Base-by-base conservation (phyloP, 2,329 filamentous ascomycete genomes). In the Samsoniella hepiali region DNA sequence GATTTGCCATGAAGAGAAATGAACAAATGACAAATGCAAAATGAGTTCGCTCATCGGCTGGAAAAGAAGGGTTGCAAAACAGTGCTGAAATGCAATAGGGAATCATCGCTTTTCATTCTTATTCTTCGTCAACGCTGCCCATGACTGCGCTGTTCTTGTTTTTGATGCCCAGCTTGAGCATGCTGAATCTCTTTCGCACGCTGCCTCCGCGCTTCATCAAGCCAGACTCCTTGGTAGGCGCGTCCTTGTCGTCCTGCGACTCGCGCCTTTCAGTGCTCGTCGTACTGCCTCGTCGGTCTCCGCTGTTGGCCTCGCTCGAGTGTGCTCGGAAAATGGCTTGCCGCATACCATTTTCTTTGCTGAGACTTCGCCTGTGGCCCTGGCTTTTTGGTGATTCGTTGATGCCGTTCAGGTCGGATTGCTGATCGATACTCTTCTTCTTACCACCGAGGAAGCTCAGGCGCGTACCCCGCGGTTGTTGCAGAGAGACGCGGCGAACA, bases 131-230 rank as follows among this genome's bases (percentile, higher is more conserved):
- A 66, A 86, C 72, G 67, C 82, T 82, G 60, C 78, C 79, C 83
- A 85, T 85, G 65, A 77, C 71, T 34, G 75, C 79, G 65, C 74
- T 80, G 56, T 74, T 78, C 73, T 86, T 88, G 71, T 79, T 79
- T 77, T 90, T 91, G 73, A 87, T 88, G 36, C 89, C 88, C 58
- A 93, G 81, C 73, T 89, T 91, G 71, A 96, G 80, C 70, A 93
- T 80, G 73, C 91, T 95, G 68, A 96, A 81, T 71, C 92, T 79
- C 78, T 92, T 94, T 76, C 88, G 87, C 68, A 96, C 84, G 64
- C 87, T 89, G 42, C 84, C 51, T 34, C 63, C 85, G 59, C 84
- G 84, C 70, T 82, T 81, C 63, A 75, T 73, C 44, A 78, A 71
- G 4, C 77, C 74, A 34, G 74, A 71, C 44, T 75, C 79, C 50